phyloP scores from a whole-genome alignment of 495 filamentous ascomycete genomes.

The Pyronema omphalodes region DNA sequence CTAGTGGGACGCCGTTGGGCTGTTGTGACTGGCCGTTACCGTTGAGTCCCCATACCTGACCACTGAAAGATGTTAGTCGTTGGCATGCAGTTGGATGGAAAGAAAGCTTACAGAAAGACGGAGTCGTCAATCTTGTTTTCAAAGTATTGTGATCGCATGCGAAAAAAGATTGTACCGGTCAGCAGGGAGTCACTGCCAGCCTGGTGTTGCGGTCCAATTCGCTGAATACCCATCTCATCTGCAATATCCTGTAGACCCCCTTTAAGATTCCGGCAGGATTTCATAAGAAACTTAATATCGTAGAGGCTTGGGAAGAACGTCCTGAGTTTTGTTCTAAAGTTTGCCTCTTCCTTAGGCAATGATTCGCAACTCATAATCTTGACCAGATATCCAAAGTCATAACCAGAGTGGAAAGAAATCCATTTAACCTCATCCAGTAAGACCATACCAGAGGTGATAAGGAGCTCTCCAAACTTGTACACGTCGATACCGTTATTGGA shows the following conservation, averaged over 20 bases:
- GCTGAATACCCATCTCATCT: conserved; percentile 73
- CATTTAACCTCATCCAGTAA: conserved; percentile 74
- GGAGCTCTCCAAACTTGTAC: conserved; percentile 63
- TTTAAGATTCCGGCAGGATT: conserved; percentile 36
- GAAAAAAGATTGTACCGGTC: conserved; percentile 86
- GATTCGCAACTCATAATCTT: conserved; percentile 69
- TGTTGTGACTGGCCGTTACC: conserved; percentile 3
- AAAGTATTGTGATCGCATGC: conserved; percentile 68
- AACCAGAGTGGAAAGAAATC: conserved; percentile 97
- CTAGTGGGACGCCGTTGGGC: conserved; percentile 1
- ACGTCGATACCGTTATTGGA: conserved; percentile 85
- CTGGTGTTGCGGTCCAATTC: conserved; percentile 70
- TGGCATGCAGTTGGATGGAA: neutral
- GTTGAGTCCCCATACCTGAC: conserved; percentile 25
- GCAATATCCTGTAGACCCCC: conserved; percentile 83
- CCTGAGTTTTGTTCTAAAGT: conserved; percentile 67
- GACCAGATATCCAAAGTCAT: conserved; percentile 93
- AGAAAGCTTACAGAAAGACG: conserved; percentile 16
- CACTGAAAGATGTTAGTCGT: conserved; percentile 6
- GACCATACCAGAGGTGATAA: conserved; percentile 85
- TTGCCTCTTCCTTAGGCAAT: conserved; percentile 68
- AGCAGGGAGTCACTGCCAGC: conserved; percentile 82
- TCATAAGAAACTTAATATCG: conserved; percentile 96
- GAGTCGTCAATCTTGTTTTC: conserved; percentile 55
- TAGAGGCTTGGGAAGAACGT: conserved; percentile 85